Evolutionary conservation across 371 early-diverging fungal genomes (phyloP).

Genomic region (Parasitella parasitica): DNA sequence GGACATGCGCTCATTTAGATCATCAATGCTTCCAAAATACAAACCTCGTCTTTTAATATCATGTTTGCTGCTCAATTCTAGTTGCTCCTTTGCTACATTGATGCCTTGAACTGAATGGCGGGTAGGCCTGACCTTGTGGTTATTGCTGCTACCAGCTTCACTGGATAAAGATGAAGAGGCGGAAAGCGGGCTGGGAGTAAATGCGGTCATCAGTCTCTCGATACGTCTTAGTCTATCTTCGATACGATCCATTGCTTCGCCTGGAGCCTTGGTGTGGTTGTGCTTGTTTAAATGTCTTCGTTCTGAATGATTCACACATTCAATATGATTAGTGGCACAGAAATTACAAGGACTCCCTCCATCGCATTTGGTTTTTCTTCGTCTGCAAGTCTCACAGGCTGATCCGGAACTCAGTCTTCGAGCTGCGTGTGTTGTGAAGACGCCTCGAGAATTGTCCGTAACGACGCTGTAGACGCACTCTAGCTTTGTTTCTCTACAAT

Average conservation of each 20-base stretch:
- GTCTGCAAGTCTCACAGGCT: slow-evolving; percentile 40
- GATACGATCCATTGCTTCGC: slow-evolving; percentile 47
- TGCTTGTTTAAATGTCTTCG: slow-evolving; percentile 26
- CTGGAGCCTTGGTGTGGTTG: neutral
- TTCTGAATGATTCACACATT: slow-evolving; percentile 50
- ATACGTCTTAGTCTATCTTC: slow-evolving; percentile 51
- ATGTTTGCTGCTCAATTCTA: slow-evolving; percentile 16
- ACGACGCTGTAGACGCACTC: slow-evolving; percentile 35
- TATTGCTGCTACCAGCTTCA: slow-evolving; percentile 2
- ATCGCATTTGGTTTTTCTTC: slow-evolving; percentile 41
- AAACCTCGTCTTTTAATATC: slow-evolving; percentile 17
- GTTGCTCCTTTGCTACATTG: slow-evolving; percentile 43
- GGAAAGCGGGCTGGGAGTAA: slow-evolving; percentile 38
- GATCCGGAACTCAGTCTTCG: slow-evolving; percentile 38
- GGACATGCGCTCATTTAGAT: neutral
- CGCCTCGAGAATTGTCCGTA: slow-evolving; percentile 29
- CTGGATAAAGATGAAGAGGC: neutral
- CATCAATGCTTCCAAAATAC: neutral
- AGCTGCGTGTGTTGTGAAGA: slow-evolving; percentile 25
- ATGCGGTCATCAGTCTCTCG: slow-evolving; percentile 50
- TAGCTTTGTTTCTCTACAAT: slow-evolving; percentile 28
- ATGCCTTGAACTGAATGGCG: slow-evolving; percentile 54
- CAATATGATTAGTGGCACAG: slow-evolving; percentile 38
- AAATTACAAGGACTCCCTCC: slow-evolving; percentile 34
- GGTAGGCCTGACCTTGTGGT: slow-evolving; percentile 31